Base-by-base conservation (phyloP, 441 rosid species). In the Daphne laureola region DNA sequence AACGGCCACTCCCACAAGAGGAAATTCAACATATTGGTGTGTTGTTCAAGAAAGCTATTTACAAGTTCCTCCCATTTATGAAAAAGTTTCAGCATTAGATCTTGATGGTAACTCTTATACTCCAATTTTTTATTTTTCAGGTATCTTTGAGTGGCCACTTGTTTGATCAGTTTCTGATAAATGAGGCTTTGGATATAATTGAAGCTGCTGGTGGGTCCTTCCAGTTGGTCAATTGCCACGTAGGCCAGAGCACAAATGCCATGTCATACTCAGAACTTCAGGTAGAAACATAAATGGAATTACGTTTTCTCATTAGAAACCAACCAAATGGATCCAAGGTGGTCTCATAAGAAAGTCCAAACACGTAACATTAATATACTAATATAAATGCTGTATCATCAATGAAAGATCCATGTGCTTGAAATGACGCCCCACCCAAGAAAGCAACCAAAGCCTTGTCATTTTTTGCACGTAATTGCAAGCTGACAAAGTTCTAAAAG, bases 81-180 rank as follows among this genome's bases (percentile, higher is more conserved):
- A 18, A 38, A 35, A 35, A 50, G 17, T 59, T 50, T 14, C 46
- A 42, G 14, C 14, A 13, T 54, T 31, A 16, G 14, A 15, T 46
- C 35, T 49, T 13, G 27, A 14, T 15, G 4, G 12, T 17, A 23
- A 11, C 42, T 46, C 47, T 42, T 43, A 49, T 58, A 61, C 48
- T 52, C 51, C 46, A 46, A 23, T 68, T 43, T 46, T 58, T 62
- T n/a, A n/a, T n/a, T 61, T 49, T 61, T 54, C 74, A 89, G 98
- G 98, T 93, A 64, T 87, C 98, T 68, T 57, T 93, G 57, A 83
- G 87, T 59, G 98, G 98, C 50, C 97, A 89, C 74, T 67, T 93
- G 26, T 93, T 93, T 64, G 98, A 93, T 73, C 73, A 80, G 59
- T 92, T 87, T 72, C 76, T 89, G 61, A 92, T 89, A 69, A 93